phyloP scores from a whole-genome alignment of 2,329 filamentous ascomycete species.

The Aotearoamyces nothofagi region DNA sequence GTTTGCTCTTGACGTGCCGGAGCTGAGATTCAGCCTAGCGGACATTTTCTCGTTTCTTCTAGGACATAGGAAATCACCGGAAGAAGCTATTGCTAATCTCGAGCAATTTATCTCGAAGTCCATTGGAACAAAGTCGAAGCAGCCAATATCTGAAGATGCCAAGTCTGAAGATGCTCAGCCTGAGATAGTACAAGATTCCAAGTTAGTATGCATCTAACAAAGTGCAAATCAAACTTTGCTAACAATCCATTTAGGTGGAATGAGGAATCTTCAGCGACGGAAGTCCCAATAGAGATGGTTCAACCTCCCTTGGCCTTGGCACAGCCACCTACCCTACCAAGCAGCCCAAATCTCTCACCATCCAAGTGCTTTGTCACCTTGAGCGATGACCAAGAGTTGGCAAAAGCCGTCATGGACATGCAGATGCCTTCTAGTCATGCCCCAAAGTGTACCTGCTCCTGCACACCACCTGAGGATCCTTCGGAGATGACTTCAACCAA shows the following conservation, averaged over 20 bases:
- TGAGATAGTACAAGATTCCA: neutral
- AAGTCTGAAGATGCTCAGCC: constrained; percentile 1
- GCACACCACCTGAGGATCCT: constrained; percentile 2
- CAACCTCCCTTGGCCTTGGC: constrained; percentile 3
- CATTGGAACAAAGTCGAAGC: constrained; percentile 1
- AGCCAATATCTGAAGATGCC: neutral
- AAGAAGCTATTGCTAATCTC: constrained; percentile 1
- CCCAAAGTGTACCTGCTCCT: neutral
- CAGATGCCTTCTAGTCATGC: no score
- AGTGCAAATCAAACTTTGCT: neutral
- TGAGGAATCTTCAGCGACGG: neutral
- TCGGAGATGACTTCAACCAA: neutral
- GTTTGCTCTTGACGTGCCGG: constrained; percentile 3
- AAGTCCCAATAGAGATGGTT: constrained; percentile 7
- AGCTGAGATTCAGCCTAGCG: constrained; percentile 2
- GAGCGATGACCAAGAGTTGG: constrained; percentile 5
- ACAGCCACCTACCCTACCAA: constrained; percentile 3
- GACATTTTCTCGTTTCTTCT: constrained; percentile 3
- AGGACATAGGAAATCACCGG: constrained; percentile 1
- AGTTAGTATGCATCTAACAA: neutral
- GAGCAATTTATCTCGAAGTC: constrained; percentile 1
- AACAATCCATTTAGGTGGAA: neutral
- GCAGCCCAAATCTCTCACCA: constrained; percentile 5
- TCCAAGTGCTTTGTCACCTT: constrained; percentile 5
- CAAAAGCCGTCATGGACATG: constrained; percentile 6